Percentiles rank a stretch among this genome's conserved stretches.
phyloP scores from a whole-genome alignment of 805 yeast species.

The Hanseniaspora lindneri region DNA sequence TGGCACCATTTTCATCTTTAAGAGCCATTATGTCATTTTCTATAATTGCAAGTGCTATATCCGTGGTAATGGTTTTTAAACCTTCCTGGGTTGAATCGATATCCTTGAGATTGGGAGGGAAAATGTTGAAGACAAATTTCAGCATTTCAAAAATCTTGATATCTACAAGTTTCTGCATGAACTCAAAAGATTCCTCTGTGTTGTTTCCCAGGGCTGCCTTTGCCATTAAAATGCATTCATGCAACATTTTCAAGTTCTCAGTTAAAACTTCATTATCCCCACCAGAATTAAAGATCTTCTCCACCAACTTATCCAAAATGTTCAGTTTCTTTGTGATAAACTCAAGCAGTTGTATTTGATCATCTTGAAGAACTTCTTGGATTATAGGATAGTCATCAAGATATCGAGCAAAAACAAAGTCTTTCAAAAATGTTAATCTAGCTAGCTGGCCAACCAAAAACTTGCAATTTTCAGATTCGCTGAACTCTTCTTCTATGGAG shows the following conservation, averaged over 20 bases:
- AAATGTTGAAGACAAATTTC: constrained; percentile 54
- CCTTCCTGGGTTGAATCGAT: neutral
- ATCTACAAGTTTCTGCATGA: constrained; percentile 51
- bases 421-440: constrained; percentile 48
- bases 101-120: constrained; percentile 12
- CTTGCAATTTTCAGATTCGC: constrained; percentile 17
- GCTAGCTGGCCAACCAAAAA: constrained; percentile 15
- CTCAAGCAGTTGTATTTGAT: constrained; percentile 28
- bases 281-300: constrained; percentile 12
- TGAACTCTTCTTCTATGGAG: constrained; percentile 21
- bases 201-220: constrained; percentile 43
- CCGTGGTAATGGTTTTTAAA: neutral
- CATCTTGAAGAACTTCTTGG: constrained; percentile 31
- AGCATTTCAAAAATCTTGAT: constrained; percentile 61
- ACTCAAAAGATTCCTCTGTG: constrained; percentile 46
- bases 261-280: constrained; percentile 25
- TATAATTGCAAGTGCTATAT: constrained; percentile 8
- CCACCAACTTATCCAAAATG: constrained; percentile 49
- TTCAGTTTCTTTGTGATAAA: constrained; percentile 25
- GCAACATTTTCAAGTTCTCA: constrained; percentile 66
- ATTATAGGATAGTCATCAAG: constrained; percentile 70
- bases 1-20: constrained; percentile 9
- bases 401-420: constrained; percentile 70
- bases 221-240: constrained; percentile 68
- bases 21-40: constrained; percentile 12